Percentiles rank a stretch among this genome's conserved stretches.
Conservation (phyloP, 257 asterid genomes). For the Henckelia pumila region DNA sequence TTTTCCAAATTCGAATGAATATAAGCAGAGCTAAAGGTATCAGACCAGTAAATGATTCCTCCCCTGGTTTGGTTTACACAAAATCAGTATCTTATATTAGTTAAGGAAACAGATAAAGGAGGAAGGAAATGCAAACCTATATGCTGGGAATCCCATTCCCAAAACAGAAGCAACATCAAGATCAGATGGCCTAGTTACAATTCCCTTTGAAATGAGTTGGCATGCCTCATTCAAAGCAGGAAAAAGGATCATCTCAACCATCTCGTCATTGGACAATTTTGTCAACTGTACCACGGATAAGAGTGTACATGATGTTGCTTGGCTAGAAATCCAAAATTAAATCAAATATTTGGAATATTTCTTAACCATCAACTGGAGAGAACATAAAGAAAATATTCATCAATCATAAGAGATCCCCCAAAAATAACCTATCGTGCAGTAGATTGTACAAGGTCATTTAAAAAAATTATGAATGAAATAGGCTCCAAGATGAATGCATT, state of each 20-base stretch:
- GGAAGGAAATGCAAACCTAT: constrained; percentile 29
- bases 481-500: neutral
- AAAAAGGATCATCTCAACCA: constrained; percentile 43
- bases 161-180: constrained; percentile 49
- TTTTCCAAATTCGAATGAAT: constrained; percentile 37
- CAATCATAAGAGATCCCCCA: neutral
- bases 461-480: neutral
- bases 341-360: neutral
- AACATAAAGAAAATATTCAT: neutral
- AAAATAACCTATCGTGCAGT: neutral
- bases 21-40: constrained; percentile 34
- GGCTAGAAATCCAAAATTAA: neutral
- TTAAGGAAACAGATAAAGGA: constrained; percentile 1
- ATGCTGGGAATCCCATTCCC: constrained; percentile 48
- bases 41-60: constrained; percentile 45
- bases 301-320: neutral
- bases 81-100: constrained; percentile 7
- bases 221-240: constrained; percentile 43
- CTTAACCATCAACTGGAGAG: neutral
- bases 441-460: neutral
- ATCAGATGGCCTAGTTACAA: constrained; percentile 40
- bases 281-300: constrained; percentile 27
- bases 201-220: constrained; percentile 34
- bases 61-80: constrained; percentile 34
- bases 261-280: constrained; percentile 33